Base-by-base conservation (phyloP, 2,329 filamentous ascomycete species). In the Aspergillus texensis region DNA sequence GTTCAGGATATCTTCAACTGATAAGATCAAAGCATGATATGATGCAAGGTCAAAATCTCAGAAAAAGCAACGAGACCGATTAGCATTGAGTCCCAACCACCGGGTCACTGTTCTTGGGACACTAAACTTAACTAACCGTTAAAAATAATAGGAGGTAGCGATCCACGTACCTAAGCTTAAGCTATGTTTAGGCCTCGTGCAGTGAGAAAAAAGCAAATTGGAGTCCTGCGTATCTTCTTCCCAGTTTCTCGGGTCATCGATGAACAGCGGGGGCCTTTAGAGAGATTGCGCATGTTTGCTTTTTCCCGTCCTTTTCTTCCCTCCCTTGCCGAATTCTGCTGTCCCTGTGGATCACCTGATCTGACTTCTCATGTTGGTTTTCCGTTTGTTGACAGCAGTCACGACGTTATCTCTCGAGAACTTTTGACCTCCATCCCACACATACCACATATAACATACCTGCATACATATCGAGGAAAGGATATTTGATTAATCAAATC, bases 131-230 rank as follows among this genome's bases (percentile, higher is more conserved):
- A 62, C 43, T 41, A 56, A 53, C 36, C 62, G 56, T 58, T 61
- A 50, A 39, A 34, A 46, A 50, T 55, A 28, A 34, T 9, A 26
- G 48, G 28, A 41, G 39, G 39, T 57, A 39, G 52, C 46, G 67
- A 68, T 68, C 68, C 70, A 63, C 67, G 66, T 60, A 65, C 45
- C 68, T 70, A 71, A 71, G 66, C 65, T 70, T 71, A 70, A 71
- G 65, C 66, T 71, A 67, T 70, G 65, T 69, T 71, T 71, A 68
- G 67, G 60, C 60, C 57, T 39, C 46, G 63, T 64, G 67, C 60
- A 65, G 63, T 58, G n/a, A 24, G 39, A 55, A 55, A 55, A 55
- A 55, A 55, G 52, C n/a, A 55, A 55, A 55, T 61, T 26, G 12
- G 56, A 67, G 59, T 50, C 43, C 21, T 60, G 65, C 61, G 53